phyloP scores from a whole-genome alignment of 2,329 filamentous ascomycete species.

The Penicillium polonicum region DNA sequence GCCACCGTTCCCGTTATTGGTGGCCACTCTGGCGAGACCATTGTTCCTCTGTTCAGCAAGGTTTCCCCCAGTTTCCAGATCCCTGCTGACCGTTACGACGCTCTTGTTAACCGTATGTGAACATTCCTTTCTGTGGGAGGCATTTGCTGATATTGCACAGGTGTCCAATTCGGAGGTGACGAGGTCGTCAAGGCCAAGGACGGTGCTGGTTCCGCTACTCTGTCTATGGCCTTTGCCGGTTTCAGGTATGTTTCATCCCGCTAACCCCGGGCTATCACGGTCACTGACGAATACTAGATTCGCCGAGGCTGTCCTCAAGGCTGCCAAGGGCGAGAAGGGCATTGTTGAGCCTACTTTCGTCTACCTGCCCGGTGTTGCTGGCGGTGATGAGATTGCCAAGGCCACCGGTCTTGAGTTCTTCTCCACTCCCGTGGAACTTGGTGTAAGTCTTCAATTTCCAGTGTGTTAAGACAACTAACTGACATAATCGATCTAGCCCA shows the following conservation, averaged over 20 bases:
- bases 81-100: constrained; percentile 85
- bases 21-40: constrained; percentile 96
- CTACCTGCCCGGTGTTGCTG: constrained; percentile 86
- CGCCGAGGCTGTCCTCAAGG: constrained; percentile 90
- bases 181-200: constrained; percentile 96
- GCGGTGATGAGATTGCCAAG: constrained; percentile 82
- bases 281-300: constrained; percentile 58
- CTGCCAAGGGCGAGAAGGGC: constrained; percentile 82
- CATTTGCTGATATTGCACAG: constrained; percentile 36
- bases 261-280: constrained; percentile 12
- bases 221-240: constrained; percentile 94
- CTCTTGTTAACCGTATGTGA: constrained; percentile 74
- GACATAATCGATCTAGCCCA: constrained; percentile 56
- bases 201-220: constrained; percentile 81
- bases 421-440: constrained; percentile 92
- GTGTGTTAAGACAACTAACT: constrained; percentile 15
- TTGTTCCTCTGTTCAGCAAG: constrained; percentile 96
- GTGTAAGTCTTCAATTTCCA: constrained; percentile 61
- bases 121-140: background rate
- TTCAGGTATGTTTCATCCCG: constrained; percentile 64
- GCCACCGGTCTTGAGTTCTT: constrained; percentile 87
- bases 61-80: constrained; percentile 76
- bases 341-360: constrained; percentile 94
- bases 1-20: constrained; percentile 89
- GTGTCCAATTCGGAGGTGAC: constrained; percentile 95